Conservation (phyloP, 2,329 filamentous ascomycete species). For the Aquanectria penicillioides region DNA sequence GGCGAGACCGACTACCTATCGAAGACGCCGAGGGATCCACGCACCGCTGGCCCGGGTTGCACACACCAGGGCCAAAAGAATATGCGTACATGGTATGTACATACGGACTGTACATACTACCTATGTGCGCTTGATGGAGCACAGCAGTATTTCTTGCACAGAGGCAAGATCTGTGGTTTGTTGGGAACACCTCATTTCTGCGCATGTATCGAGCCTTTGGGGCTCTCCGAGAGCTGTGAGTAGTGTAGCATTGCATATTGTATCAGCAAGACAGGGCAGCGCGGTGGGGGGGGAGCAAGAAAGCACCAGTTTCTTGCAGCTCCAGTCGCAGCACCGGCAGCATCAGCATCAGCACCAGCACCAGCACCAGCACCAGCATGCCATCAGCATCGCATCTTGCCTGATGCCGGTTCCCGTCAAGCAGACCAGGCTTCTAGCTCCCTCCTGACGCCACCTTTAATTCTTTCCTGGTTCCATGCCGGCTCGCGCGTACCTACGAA, state of each 20-base stretch:
- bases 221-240: not conserved
- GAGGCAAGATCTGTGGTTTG: not conserved
- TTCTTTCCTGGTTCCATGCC: not conserved
- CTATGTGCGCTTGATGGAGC: no score
- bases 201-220: not conserved
- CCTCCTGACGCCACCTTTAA: not conserved
- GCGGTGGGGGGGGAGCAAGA: not conserved
- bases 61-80: no score
- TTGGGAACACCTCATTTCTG: slow-evolving; percentile 10
- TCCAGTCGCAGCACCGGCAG: no score
- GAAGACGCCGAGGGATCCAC: not conserved
- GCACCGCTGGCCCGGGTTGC: no score
- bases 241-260: slow-evolving; percentile 17
- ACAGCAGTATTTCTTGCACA: not conserved
- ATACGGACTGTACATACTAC: no score
- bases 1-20: not conserved
- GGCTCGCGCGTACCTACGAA: not conserved
- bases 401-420: not conserved
- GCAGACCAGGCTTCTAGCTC: not conserved
- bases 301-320: slow-evolving; percentile 20
- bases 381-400: slow-evolving; percentile 10
- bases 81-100: no score
- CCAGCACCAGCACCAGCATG: not conserved
- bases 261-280: slow-evolving; percentile 8
- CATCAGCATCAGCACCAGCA: no score